Percentiles rank a stretch among this genome's conserved stretches.
Evolutionary conservation across 1,139 yeast species (phyloP).

Genomic region (Yamadazyma triangularis): DNA sequence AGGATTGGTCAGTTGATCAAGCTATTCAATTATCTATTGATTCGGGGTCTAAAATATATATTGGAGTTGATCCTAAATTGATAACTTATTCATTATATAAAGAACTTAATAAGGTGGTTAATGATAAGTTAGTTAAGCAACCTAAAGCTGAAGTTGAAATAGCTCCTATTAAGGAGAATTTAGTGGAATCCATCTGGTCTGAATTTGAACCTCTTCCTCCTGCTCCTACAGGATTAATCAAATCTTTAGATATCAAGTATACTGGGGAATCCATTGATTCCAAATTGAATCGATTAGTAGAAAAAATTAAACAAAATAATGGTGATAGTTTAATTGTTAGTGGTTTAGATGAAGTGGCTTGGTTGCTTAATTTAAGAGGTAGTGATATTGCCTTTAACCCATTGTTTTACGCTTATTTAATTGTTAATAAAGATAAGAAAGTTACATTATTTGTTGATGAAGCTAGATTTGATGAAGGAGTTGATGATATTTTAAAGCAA

Average conservation of each 20-base stretch:
- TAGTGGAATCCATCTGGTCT: conserved; percentile 76
- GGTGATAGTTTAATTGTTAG: conserved; percentile 53
- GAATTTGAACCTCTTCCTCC: conserved; percentile 46
- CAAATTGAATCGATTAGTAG: conserved; percentile 44
- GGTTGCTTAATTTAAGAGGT: conserved; percentile 89
- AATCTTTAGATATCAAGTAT: conserved; percentile 39
- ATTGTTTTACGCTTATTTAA: conserved; percentile 77
- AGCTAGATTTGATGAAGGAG: conserved; percentile 26
- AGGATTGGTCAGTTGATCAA: conserved; percentile 71
- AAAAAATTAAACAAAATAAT: conserved; percentile 37
- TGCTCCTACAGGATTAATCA: conserved; percentile 38
- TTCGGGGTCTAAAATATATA: conserved; percentile 36
- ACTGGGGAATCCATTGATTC: conserved; percentile 45
- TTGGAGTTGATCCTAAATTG: conserved; percentile 59
- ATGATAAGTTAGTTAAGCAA: conserved; percentile 14
- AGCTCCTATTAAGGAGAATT: conserved; percentile 61
- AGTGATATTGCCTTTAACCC: conserved; percentile 78
- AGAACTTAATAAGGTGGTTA: conserved; percentile 21
- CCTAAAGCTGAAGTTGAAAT: conserved; percentile 49
- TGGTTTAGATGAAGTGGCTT: conserved; percentile 83
- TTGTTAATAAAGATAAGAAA: conserved; percentile 43
- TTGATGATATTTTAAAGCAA: conserved; percentile 27
- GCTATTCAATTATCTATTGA: conserved; percentile 51
- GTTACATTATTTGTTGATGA: conserved; percentile 50
- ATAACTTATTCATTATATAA: conserved; percentile 45